A percentile compares a stretch with the other conserved stretches of the same genome.
phyloP scores from a whole-genome alignment of 257 asterid genomes.

The Ligustrum vulgare region DNA sequence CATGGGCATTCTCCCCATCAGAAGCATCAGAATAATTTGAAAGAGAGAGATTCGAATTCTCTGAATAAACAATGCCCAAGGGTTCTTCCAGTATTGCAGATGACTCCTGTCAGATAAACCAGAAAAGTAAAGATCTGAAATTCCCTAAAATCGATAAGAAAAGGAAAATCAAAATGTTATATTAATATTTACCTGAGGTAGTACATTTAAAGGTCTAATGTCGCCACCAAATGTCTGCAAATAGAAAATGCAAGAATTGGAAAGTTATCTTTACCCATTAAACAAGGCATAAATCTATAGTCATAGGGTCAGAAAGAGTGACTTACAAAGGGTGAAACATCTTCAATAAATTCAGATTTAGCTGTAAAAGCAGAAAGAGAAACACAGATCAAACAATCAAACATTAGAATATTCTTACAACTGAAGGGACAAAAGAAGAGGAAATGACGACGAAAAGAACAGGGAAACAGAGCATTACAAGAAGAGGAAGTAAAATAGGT shows the following conservation, averaged over 20 bases:
- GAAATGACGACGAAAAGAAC: background rate
- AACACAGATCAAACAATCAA: slow-evolving; percentile 31
- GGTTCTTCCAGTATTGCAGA: slow-evolving; percentile 58
- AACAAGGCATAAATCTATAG: background rate
- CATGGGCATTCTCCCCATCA: slow-evolving; percentile 46
- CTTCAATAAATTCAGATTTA: slow-evolving; percentile 61
- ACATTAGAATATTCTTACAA: background rate
- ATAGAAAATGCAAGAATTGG: slow-evolving; percentile 21
- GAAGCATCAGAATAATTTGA: slow-evolving; percentile 39
- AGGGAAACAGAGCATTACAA: slow-evolving; percentile 43
- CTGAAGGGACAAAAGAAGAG: background rate
- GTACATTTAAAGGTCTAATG: slow-evolving; percentile 48
- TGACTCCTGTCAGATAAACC: slow-evolving; percentile 58
- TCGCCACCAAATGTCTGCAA: slow-evolving; percentile 59
- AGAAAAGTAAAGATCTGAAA: slow-evolving; percentile 29
- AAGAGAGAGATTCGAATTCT: slow-evolving; percentile 38
- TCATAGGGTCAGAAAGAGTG: slow-evolving; percentile 11
- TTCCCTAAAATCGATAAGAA: background rate
- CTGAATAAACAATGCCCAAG: slow-evolving; percentile 55
- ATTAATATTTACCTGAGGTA: slow-evolving; percentile 51
- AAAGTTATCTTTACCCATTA: background rate
- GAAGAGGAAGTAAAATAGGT: slow-evolving; percentile 59
- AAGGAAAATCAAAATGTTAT: background rate
- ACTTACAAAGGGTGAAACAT: slow-evolving; percentile 78
- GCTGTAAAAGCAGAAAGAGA: slow-evolving; percentile 43